phyloP scores from a whole-genome alignment of 2,329 filamentous ascomycete species.

The Aspergillus nomiae region DNA sequence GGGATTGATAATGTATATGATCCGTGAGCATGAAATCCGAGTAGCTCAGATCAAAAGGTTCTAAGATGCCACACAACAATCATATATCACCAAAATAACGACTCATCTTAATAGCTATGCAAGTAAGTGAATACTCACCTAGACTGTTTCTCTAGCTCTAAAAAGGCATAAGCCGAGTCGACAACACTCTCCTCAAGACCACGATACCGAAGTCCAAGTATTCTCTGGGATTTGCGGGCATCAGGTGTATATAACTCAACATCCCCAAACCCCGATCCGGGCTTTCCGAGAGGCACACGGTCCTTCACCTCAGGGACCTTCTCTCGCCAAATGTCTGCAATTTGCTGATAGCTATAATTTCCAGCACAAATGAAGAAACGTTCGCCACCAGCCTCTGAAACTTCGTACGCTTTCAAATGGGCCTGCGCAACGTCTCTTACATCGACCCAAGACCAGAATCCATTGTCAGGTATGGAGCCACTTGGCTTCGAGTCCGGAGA shows the following conservation, averaged over 20 bases:
- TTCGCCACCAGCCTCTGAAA: not conserved
- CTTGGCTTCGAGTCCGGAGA: not conserved
- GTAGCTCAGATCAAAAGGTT: too few species aligned
- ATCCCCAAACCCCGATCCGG: not conserved
- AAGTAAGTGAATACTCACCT: too few species aligned
- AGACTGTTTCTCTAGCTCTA: not conserved
- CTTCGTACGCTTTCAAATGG: not conserved
- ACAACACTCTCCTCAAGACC: not conserved
- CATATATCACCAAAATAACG: too few species aligned
- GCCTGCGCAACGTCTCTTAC: not conserved
- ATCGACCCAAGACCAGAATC: not conserved
- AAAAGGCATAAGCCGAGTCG: not conserved
- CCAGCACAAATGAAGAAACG: not conserved
- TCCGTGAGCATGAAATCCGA: too few species aligned
- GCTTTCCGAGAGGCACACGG: not conserved
- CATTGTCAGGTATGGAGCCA: not conserved
- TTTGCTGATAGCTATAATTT: not conserved
- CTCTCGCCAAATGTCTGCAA: not conserved
- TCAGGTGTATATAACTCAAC: not conserved
- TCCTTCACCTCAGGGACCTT: not conserved
- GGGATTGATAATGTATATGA: too few species aligned
- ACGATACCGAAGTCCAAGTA: not conserved
- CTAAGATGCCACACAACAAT: too few species aligned
- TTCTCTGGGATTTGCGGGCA: not conserved
- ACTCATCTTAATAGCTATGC: too few species aligned